Base-by-base conservation (phyloP, 2,329 filamentous ascomycete species). In the Colletotrichum karsti region DNA sequence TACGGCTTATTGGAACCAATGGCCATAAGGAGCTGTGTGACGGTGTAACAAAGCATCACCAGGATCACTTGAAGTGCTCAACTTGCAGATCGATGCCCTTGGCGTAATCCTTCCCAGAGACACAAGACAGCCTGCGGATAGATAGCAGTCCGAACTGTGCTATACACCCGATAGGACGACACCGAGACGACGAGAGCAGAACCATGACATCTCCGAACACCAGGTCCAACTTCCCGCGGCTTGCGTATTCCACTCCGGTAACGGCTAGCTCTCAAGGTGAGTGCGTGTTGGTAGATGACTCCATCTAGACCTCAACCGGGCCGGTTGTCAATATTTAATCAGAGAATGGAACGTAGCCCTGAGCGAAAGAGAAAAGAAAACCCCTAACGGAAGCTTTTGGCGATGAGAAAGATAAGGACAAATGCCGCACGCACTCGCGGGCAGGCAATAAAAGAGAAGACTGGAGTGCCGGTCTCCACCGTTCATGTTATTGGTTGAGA, bases 351-450 rank as follows among this genome's bases (percentile, higher is more conserved):
- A 66, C 63, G 58, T 63, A 63, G 39, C 10, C 50, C 18, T 7
- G 42, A 42, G 30, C 24, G 18, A 13, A 46, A 51, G 50, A 26
- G 15, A 24, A 64, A 56, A 30, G 35, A 42, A 46, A 44, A 51
- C n/a, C 33, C 26, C 41, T 33, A 37, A 35, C 5, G 41, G 50
- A 55, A 44, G 20, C 30, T 58, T 53, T 46, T 57, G 39, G 60
- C 60, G 44, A 39, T 22, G 30, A 5, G 26, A 4, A 18, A 67
- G 64, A 67, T 67, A 67, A 67, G 51, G 53, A 64, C 60, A 67
- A 67, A 64, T 67, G 54, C 53, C 60, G 53, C 64, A 67, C 18
- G 15, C 12, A 9, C 6, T 33, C 20, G 35, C 24, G 35, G 42
- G 56, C 42, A 33, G 37, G 44, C 41, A 58, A 41, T 18, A 7